Conservation (phyloP, 805 yeast genomes). For the Cyberlindnera subsufficiens region DNA sequence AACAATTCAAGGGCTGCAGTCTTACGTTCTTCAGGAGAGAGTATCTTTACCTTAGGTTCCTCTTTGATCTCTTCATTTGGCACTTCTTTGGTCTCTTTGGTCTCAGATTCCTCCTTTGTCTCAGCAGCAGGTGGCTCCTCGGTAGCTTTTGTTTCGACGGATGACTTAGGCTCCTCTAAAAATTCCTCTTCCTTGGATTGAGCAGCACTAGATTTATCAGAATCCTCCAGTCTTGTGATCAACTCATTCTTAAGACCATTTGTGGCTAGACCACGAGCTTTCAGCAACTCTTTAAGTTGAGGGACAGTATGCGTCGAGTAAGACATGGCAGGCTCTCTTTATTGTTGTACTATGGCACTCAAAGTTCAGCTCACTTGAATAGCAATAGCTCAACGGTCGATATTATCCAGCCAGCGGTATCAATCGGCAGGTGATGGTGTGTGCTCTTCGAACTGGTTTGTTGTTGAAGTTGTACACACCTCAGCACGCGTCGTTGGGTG, state of each 20-base stretch:
- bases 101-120: slow-evolving; percentile 1
- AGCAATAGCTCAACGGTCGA: no score
- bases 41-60: slow-evolving; percentile 26
- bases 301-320: slow-evolving; percentile 71
- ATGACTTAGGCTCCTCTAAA: slow-evolving; percentile 1
- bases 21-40: slow-evolving; percentile 67
- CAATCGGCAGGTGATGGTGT: no score
- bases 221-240: slow-evolving; percentile 55
- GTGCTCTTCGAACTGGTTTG: not conserved
- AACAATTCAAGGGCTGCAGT: slow-evolving; percentile 62
- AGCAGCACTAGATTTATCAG: slow-evolving; percentile 29
- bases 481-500: no score
- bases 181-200: not conserved
- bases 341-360: no score
- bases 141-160: slow-evolving; percentile 2
- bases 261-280: slow-evolving; percentile 56
- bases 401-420: no score
- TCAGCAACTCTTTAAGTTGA: slow-evolving; percentile 75
- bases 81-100: slow-evolving; percentile 4
- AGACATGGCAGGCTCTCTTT: slow-evolving; percentile 6
- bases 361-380: no score
- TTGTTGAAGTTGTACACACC: not conserved
- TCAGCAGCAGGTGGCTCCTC: slow-evolving; percentile 4
- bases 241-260: slow-evolving; percentile 82
- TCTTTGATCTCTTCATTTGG: slow-evolving; percentile 17